Percentiles rank a stretch among this genome's conserved stretches.
Conservation (phyloP, 352 stramenopile genomes). For the Phytophthora ohioensis region DNA sequence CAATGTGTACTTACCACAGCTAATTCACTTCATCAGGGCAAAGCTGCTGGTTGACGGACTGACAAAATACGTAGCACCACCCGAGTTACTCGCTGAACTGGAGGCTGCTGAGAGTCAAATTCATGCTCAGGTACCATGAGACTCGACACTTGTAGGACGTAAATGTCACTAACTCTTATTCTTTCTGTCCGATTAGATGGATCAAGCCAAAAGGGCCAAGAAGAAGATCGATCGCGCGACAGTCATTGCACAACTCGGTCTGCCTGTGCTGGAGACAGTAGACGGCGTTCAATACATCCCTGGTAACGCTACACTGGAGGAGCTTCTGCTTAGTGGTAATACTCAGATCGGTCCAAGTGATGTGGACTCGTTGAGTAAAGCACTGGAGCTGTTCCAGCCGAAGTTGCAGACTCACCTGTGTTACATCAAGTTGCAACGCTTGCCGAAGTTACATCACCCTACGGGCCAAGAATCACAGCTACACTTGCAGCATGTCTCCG, state of each 20-base stretch:
- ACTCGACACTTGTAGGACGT: not conserved
- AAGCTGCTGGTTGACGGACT: slow-evolving; percentile 47
- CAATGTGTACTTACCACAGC: not conserved
- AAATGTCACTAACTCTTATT: not conserved
- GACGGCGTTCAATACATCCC: slow-evolving; percentile 64
- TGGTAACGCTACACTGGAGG: slow-evolving; percentile 67
- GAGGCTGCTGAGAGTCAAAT: slow-evolving; percentile 74
- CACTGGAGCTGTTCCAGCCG: slow-evolving; percentile 46
- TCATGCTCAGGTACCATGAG: slow-evolving; percentile 57
- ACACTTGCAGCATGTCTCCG: slow-evolving; percentile 30
- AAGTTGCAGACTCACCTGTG: slow-evolving; percentile 62
- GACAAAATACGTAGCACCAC: slow-evolving; percentile 64
- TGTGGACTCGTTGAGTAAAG: slow-evolving; percentile 45
- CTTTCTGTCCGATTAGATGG: slow-evolving; percentile 42
- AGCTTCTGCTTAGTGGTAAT: slow-evolving; percentile 78
- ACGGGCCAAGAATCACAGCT: slow-evolving; percentile 22
- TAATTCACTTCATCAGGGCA: slow-evolving; percentile 28
- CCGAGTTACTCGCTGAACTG: slow-evolving; percentile 59
- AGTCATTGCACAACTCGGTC: slow-evolving; percentile 59
- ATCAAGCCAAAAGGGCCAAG: slow-evolving; percentile 84
- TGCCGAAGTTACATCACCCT: slow-evolving; percentile 31
- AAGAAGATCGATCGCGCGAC: slow-evolving; percentile 77
- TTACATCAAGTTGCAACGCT: slow-evolving; percentile 74
- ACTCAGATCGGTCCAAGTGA: slow-evolving; percentile 44
- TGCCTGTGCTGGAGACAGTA: slow-evolving; percentile 64